These are phyloP conservation scores for Suhomyces vadensis DNA, from an alignment of 805 yeast species.

Conservation along the genomic window DNA sequence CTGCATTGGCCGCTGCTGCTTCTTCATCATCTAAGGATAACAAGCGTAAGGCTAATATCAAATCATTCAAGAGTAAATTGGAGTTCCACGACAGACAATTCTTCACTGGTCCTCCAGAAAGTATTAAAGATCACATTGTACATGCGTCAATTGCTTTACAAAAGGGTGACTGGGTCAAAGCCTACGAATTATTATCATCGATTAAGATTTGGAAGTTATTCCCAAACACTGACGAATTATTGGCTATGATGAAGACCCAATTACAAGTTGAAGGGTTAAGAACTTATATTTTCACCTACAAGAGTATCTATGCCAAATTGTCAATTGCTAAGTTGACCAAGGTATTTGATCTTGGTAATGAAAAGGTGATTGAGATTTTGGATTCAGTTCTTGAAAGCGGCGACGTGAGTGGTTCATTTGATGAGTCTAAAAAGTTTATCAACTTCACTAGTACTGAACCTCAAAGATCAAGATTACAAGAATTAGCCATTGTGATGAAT, in stretches of 20 bases:
- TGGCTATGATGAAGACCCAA: conserved; percentile 70
- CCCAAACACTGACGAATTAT: conserved; percentile 65
- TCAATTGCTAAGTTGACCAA: conserved; percentile 65
- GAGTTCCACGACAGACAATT: conserved; percentile 93
- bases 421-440: conserved; percentile 61
- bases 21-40: conserved; percentile 61
- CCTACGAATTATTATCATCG: conserved; percentile 67
- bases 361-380: conserved; percentile 60
- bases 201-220: conserved; percentile 86
- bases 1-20: conserved; percentile 79
- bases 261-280: conserved; percentile 89
- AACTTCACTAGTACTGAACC: conserved; percentile 68
- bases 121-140: conserved; percentile 89
- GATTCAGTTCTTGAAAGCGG: conserved; percentile 74
- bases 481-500: conserved; percentile 78
- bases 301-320: conserved; percentile 70
- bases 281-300: conserved; percentile 87
- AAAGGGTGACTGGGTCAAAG: conserved; percentile 84
- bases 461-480: conserved; percentile 83
- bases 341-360: conserved; percentile 62
- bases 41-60: conserved; percentile 56
- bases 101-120: conserved; percentile 97
- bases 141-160: conserved; percentile 88
- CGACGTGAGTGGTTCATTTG: conserved; percentile 75
- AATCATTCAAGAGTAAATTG: conserved; percentile 86